Conservation (phyloP, 441 rosid species). For the Pelargonium fulgidum region DNA sequence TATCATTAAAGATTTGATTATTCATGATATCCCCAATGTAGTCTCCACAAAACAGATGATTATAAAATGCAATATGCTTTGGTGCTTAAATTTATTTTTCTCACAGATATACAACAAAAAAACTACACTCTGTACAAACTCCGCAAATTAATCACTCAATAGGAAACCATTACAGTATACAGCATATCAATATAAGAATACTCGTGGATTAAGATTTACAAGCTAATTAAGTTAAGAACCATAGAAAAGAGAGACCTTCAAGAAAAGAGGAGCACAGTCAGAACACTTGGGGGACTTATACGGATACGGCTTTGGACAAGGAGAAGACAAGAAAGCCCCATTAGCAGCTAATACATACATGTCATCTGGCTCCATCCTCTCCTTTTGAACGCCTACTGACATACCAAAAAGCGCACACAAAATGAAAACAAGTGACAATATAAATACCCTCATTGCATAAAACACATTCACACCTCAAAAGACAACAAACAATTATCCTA, state of each 20-base stretch:
- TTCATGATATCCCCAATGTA: background rate
- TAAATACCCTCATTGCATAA: background rate
- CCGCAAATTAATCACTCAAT: no score
- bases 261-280: slow-evolving; percentile 84
- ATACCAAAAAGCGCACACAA: slow-evolving; percentile 9
- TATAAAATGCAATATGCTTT: slow-evolving; percentile 8
- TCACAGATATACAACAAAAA: no score
- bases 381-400: slow-evolving; percentile 86
- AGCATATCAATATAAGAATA: no score
- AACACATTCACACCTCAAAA: background rate
- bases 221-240: background rate
- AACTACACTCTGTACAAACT: no score
- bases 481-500: background rate
- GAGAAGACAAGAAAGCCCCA: slow-evolving; percentile 57
- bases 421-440: background rate
- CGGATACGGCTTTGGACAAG: slow-evolving; percentile 81
- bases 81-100: no score
- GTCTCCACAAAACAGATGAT: slow-evolving; percentile 2
- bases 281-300: slow-evolving; percentile 87
- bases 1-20: background rate
- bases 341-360: slow-evolving; percentile 69
- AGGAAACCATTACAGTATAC: no score
- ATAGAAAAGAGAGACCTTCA: slow-evolving; percentile 47
- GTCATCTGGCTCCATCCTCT: slow-evolving; percentile 93
- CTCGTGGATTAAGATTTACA: no score